A percentile compares a stretch with the other conserved stretches of the same genome.
These are phyloP conservation scores for Hansfordia pulvinata DNA, from an alignment of 2,329 filamentous ascomycete species.

Conservation along the genomic window DNA sequence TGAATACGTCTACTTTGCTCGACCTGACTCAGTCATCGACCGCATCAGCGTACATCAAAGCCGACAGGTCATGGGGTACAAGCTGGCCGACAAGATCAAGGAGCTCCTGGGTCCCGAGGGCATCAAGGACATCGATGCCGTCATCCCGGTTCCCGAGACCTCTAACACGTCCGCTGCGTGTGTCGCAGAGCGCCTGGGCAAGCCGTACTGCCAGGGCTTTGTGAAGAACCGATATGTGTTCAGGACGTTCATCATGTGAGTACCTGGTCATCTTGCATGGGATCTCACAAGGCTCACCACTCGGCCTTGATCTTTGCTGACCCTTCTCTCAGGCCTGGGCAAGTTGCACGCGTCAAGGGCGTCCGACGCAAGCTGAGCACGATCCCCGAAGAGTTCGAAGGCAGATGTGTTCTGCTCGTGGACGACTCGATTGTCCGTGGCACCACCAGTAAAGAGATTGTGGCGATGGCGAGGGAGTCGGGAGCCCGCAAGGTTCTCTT, in stretches of 20 bases:
- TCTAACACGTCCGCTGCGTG: slow-evolving; percentile 59
- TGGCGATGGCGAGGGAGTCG: slow-evolving; percentile 73
- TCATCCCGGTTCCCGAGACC: slow-evolving; percentile 58
- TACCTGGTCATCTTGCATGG: background rate
- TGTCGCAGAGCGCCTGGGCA: slow-evolving; percentile 55
- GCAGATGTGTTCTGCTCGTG: slow-evolving; percentile 67
- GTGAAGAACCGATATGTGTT: slow-evolving; percentile 73
- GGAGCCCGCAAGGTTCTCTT: slow-evolving; percentile 75
- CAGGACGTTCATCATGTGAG: slow-evolving; percentile 52
- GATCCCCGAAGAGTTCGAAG: slow-evolving; percentile 74
- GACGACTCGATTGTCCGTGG: slow-evolving; percentile 87
- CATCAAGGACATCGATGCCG: slow-evolving; percentile 54
- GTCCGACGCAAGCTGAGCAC: slow-evolving; percentile 83
- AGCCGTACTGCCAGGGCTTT: slow-evolving; percentile 61
- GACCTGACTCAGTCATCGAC: slow-evolving; percentile 62
- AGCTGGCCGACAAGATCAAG: slow-evolving; percentile 55
- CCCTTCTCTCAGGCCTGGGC: slow-evolving; percentile 62
- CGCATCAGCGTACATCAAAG: slow-evolving; percentile 62
- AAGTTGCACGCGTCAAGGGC: slow-evolving; percentile 68
- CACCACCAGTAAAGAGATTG: slow-evolving; percentile 68
- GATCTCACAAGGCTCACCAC: background rate
- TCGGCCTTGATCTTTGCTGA: slow-evolving; percentile 2
- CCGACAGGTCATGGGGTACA: slow-evolving; percentile 63
- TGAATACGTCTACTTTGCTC: slow-evolving; percentile 66
- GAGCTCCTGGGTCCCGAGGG: slow-evolving; percentile 46